Base-by-base conservation (phyloP, 768 basidiomycete genomes). In the Suillus placidus region DNA sequence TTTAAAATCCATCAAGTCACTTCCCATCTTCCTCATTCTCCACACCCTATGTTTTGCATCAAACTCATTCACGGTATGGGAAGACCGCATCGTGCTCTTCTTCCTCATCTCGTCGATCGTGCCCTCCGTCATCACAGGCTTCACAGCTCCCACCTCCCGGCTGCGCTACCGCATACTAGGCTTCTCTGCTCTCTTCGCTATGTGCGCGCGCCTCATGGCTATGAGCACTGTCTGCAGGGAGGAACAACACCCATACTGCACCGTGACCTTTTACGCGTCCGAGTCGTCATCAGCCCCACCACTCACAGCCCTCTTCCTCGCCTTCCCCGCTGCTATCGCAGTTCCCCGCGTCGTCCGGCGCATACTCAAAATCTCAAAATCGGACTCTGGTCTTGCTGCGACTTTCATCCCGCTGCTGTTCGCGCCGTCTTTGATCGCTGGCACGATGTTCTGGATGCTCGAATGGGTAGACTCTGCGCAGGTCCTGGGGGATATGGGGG, bases 61-160 rank as follows among this genome's bases (percentile, higher is more conserved):
- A 32, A 99, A 99, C 80, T 97, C 95, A 0, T 97, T 94, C 81
- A 94, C 93, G n/a, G 86, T 99, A 76, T 98, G 95, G 95, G 97
- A 99, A 84, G 96, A 98, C 74, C 85, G 85, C 38, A 81, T 93
- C 63, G 82, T 91, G 13, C 85, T 88, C 9, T 96, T 89, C 83
- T 83, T 99, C 62, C 79, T 89, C 66, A 73, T 89, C 52, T 85
- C 85, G 43, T 91, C 87, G 38, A 78, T 94, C 43, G 77, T 87
- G 13, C 88, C 89, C 0, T 80, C 79, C 65, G 78, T 91, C 66
- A 72, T 91, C 38, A 81, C 81, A 57, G 90, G 92, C 0, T 78
- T 94, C 63, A 78, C 85, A 0, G 90, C 92, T 0, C 90, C 93
- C 1, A 89, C 86, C 8, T 70, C 80, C 5, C 85, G 87, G 45